Conservation (phyloP, 345 rosid genomes). For the Syzygium aromaticum region DNA sequence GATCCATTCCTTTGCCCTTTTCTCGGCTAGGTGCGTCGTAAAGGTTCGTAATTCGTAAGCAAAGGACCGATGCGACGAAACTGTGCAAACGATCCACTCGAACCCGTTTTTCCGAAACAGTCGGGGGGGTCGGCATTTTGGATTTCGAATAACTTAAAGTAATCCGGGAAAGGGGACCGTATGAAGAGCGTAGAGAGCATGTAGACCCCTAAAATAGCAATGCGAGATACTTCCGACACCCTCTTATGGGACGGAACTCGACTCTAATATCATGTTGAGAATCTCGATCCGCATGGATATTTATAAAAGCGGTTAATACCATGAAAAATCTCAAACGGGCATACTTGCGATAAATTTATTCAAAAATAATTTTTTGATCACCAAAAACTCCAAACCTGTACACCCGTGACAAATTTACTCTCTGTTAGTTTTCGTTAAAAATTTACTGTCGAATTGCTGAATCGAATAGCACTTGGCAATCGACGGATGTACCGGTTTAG, state of each 20-base stretch:
- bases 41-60: neutral
- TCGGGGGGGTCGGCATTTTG: neutral
- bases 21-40: neutral
- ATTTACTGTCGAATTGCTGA: neutral
- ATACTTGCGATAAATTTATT: fast-evolving
- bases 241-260: neutral
- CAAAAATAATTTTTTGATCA: too few relatives aligned
- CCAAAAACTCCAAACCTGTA: fast-evolving
- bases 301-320: neutral
- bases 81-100: fast-evolving
- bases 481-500: too few relatives aligned
- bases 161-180: fast-evolving
- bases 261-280: neutral
- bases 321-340: fast-evolving
- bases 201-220: neutral
- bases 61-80: neutral
- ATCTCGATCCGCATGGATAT: neutral
- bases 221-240: neutral
- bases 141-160: neutral
- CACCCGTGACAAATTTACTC: fast-evolving
- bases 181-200: neutral
- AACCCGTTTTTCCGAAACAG: neutral
- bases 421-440: too few relatives aligned
- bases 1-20: neutral
- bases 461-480: neutral